These are phyloP conservation scores for Solanum ossicruentum DNA, from an alignment of 257 asterid species.

Conservation along the genomic window DNA sequence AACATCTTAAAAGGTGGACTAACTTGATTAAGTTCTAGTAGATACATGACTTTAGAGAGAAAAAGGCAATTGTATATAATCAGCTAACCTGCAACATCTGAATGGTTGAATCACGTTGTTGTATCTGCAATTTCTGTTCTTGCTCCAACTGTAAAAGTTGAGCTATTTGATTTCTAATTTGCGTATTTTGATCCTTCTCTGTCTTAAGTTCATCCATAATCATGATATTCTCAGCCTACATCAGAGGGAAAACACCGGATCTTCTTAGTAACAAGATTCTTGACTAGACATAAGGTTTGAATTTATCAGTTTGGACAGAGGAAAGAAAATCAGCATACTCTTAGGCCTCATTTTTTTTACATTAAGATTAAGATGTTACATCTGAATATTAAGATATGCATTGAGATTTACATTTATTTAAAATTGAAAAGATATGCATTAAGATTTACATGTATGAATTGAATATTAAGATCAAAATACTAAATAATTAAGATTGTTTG, in stretches of 20 bases:
- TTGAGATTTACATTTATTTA: background rate
- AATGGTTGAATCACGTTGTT: conserved; percentile 65
- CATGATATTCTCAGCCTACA: conserved; percentile 76
- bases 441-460: background rate
- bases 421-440: background rate
- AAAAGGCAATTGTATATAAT: background rate
- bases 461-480: background rate
- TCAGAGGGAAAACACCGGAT: conserved; percentile 7
- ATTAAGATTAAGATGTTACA: background rate
- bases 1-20: background rate
- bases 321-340: background rate
- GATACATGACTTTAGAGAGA: background rate
- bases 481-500: background rate
- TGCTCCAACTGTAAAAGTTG: conserved; percentile 71
- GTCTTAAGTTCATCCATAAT: conserved; percentile 56
- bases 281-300: background rate
- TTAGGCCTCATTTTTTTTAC: background rate
- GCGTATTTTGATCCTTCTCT: conserved; percentile 88
- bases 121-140: conserved; percentile 64
- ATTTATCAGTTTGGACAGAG: background rate
- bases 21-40: background rate
- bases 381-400: background rate
- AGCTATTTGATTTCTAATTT: conserved; percentile 64
- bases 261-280: background rate
- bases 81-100: conserved; percentile 69